Percentiles rank a stretch among this genome's conserved stretches.
Conservation (phyloP, 805 yeast species). For the Barnettozyma wickerhamii region DNA sequence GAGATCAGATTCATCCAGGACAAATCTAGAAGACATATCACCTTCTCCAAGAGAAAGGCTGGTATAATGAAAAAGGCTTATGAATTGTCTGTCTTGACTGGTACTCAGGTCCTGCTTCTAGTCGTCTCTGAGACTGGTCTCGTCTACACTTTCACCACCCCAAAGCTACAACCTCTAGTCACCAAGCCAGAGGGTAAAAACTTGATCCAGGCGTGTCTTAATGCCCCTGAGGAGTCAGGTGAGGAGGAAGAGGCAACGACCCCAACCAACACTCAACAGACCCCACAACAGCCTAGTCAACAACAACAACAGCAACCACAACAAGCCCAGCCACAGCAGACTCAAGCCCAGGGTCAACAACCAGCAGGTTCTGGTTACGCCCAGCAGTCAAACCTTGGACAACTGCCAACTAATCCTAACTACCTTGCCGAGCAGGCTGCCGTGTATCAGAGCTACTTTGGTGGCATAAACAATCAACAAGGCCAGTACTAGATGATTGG, state of each 20-base stretch:
- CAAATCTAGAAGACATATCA: slow-evolving; percentile 95
- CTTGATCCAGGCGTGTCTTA: slow-evolving; percentile 91
- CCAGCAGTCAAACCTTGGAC: slow-evolving; percentile 36
- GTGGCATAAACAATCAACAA: slow-evolving; percentile 54
- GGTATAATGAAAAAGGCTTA: slow-evolving; percentile 99
- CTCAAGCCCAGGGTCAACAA: slow-evolving; percentile 17
- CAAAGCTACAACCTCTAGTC: slow-evolving; percentile 95
- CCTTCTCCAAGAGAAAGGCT: slow-evolving; percentile 96
- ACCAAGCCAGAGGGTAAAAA: slow-evolving; percentile 97
- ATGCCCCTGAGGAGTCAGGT: slow-evolving; percentile 83
- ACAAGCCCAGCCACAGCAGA: slow-evolving; percentile 15
- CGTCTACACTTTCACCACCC: slow-evolving; percentile 98
- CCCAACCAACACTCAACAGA: slow-evolving; percentile 31
- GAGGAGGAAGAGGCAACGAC: slow-evolving; percentile 36
- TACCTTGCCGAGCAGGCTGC: slow-evolving; percentile 49
- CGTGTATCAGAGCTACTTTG: slow-evolving; percentile 62
- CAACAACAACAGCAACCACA: slow-evolving; percentile 23
- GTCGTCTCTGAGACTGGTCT: slow-evolving; percentile 99
- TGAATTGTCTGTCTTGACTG: slow-evolving; percentile 92
- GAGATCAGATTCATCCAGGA: slow-evolving; percentile 97
- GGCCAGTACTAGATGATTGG: slow-evolving; percentile 40
- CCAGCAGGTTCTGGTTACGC: slow-evolving; percentile 34
- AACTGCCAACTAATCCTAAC: slow-evolving; percentile 39
- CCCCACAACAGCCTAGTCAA: slow-evolving; percentile 20
- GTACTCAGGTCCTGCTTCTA: slow-evolving; percentile 90